phyloP scores from a whole-genome alignment of 306 rosid species.

The Glycyrrhiza uralensis region DNA sequence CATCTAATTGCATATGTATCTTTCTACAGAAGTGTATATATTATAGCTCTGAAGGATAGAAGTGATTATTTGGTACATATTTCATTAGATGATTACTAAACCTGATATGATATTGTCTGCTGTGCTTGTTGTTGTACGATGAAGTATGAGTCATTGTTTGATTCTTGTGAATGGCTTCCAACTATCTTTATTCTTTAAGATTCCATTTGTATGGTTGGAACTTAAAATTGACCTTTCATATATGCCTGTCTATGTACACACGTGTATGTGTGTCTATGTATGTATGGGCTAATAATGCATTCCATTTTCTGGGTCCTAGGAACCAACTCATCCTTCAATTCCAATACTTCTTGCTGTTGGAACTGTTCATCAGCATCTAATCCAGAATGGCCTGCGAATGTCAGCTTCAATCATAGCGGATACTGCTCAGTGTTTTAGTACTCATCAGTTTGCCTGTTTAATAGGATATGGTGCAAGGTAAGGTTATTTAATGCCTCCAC shows the following conservation, averaged over 20 bases:
- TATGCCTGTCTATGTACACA: background rate
- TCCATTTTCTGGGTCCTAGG: constrained; percentile 41
- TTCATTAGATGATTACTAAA: background rate
- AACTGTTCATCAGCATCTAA: constrained; percentile 98
- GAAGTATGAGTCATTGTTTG: background rate
- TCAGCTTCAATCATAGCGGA: constrained; percentile 90
- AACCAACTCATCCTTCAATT: constrained; percentile 91
- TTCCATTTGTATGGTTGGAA: background rate
- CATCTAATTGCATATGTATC: constrained; percentile 15
- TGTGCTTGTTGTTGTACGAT: background rate
- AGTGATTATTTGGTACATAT: background rate
- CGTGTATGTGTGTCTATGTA: background rate
- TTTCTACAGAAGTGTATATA: background rate
- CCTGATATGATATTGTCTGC: constrained; percentile 3
- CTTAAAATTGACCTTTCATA: background rate
- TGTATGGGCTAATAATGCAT: constrained; percentile 23
- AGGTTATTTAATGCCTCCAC: constrained; percentile 54
- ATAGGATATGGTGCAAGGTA: constrained; percentile 99
- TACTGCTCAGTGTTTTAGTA: constrained; percentile 98
- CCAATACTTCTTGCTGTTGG: constrained; percentile 98
- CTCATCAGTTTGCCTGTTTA: constrained; percentile 98
- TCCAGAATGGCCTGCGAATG: constrained; percentile 86
- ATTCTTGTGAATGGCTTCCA: background rate
- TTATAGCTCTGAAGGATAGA: constrained; percentile 5
- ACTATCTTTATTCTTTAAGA: background rate